phyloP scores from a whole-genome alignment of 805 yeast species.

The Teunomyces pallodes region DNA sequence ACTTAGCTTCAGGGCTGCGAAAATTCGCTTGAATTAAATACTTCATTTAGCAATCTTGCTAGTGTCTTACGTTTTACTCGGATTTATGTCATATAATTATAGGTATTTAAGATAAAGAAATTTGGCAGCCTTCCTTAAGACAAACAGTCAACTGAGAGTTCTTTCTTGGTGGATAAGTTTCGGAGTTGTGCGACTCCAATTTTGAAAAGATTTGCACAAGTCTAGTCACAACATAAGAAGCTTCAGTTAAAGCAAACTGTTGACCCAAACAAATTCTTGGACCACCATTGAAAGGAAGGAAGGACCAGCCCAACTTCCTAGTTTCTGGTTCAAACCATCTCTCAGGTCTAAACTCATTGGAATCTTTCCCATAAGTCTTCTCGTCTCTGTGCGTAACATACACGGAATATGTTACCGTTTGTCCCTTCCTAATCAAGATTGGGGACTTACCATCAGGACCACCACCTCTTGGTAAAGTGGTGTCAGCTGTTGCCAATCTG shows the following conservation, averaged over 20 bases:
- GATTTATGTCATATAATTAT: neutral
- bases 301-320: constrained; percentile 34
- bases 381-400: constrained; percentile 19
- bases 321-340: constrained; percentile 31
- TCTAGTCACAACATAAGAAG: constrained; percentile 28
- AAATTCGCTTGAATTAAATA: neutral
- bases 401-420: constrained; percentile 16
- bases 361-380: constrained; percentile 32
- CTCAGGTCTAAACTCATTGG: constrained; percentile 34
- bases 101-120: constrained; percentile 5
- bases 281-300: constrained; percentile 37
- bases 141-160: constrained; percentile 30
- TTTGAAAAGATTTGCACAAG: constrained; percentile 30
- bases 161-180: constrained; percentile 11
- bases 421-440: constrained; percentile 23
- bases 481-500: constrained; percentile 44
- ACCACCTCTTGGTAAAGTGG: constrained; percentile 52
- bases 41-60: no score
- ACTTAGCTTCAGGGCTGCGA: neutral
- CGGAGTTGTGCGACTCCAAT: constrained; percentile 10
- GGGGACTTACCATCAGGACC: constrained; percentile 29
- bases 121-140: constrained; percentile 20
- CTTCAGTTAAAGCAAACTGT: constrained; percentile 39
- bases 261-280: constrained; percentile 41
- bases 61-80: no score